These are phyloP conservation scores for Neopestalotiopsis sp. DNA, from an alignment of 2,329 filamentous ascomycete species.

Conservation along the genomic window DNA sequence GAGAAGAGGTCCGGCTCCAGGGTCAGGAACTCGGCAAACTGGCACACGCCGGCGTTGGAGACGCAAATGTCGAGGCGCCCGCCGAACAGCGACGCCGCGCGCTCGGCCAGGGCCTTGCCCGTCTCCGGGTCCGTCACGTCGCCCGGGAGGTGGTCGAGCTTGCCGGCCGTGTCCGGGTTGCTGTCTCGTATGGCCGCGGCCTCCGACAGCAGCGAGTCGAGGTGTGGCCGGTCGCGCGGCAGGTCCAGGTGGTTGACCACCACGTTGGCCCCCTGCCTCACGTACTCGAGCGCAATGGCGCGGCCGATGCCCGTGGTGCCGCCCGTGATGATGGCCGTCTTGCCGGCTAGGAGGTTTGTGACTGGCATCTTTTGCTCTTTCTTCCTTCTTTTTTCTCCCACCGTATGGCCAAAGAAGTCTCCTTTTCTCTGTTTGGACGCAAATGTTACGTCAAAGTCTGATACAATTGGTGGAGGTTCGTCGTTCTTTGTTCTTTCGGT, in stretches of 20 bases:
- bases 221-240: conserved; percentile 53
- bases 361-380: conserved; percentile 41
- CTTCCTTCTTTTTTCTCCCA: background rate
- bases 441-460: background rate
- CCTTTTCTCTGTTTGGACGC: conserved; percentile 6
- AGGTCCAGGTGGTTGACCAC: conserved; percentile 80
- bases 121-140: conserved; percentile 80
- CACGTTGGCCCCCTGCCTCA: conserved; percentile 78
- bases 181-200: conserved; percentile 50
- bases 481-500: background rate
- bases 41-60: conserved; percentile 86
- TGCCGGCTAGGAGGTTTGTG: conserved; percentile 67
- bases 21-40: conserved; percentile 85
- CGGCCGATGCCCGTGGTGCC: conserved; percentile 86
- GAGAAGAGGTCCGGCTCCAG: conserved; percentile 73
- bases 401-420: background rate
- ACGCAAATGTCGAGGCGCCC: conserved; percentile 77
- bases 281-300: conserved; percentile 81
- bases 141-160: conserved; percentile 71
- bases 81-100: conserved; percentile 66
- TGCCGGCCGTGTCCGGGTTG: conserved; percentile 51
- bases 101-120: conserved; percentile 68
- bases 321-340: conserved; percentile 86
- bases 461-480: background rate
- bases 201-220: conserved; percentile 57